A percentile compares a stretch with the other conserved stretches of the same genome.
Conservation (phyloP, 805 yeast species). For the Lachancea mirantina region DNA sequence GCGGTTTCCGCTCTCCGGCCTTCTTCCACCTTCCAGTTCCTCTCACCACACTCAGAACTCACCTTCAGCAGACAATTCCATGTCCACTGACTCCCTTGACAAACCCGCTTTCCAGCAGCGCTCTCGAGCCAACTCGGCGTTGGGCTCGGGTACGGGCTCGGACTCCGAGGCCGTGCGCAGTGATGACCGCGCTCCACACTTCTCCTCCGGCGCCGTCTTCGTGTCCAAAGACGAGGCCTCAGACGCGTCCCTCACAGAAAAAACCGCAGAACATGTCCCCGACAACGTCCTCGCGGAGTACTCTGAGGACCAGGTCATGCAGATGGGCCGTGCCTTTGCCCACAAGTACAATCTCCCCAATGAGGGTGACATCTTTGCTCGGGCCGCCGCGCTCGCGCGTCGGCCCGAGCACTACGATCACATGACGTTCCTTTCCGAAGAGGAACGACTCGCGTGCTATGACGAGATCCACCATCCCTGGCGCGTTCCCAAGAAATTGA, state of each 20-base stretch:
- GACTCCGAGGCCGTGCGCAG: no score
- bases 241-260: constrained; percentile 8
- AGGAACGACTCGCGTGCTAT: constrained; percentile 45
- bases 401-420: constrained; percentile 50
- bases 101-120: no score
- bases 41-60: no score
- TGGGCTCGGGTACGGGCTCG: no score
- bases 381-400: constrained; percentile 64
- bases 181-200: no score
- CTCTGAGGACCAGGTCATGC: constrained; percentile 55
- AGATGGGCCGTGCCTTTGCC: constrained; percentile 65
- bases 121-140: no score
- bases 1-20: no score
- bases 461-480: constrained; percentile 42
- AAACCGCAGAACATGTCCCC: constrained; percentile 10
- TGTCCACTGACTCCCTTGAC: no score
- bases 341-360: constrained; percentile 39
- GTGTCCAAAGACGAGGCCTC: constrained; percentile 3
- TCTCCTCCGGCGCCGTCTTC: constrained; percentile 6
- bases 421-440: constrained; percentile 48
- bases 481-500: constrained; percentile 38
- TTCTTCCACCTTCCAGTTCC: no score
- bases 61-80: no score
- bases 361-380: constrained; percentile 52
- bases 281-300: constrained; percentile 50